A percentile compares a stretch with the other conserved stretches of the same genome.
Evolutionary conservation across 2,329 filamentous ascomycete genomes (phyloP).

Genomic region (Coniochaeta hoffmannii): DNA sequence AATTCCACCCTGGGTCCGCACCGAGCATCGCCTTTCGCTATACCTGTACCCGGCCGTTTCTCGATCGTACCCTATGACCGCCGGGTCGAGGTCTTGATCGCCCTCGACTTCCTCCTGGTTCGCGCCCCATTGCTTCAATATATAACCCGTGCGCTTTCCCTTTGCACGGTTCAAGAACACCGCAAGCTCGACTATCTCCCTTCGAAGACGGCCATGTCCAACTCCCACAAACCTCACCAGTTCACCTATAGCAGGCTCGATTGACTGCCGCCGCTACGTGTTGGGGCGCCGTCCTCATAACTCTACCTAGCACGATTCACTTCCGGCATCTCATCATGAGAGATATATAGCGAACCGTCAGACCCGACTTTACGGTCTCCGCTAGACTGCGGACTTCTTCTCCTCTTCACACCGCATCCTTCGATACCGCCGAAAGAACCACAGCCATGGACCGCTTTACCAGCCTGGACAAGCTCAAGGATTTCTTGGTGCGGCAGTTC

Average conservation of each 20-base stretch:
- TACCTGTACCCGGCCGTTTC: background rate
- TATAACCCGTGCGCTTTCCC: background rate
- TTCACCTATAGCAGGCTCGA: background rate
- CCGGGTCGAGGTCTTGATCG: background rate
- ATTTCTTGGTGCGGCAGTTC: slow-evolving; percentile 31
- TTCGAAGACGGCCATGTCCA: background rate
- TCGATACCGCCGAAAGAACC: background rate
- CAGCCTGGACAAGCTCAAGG: slow-evolving; percentile 8
- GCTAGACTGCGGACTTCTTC: background rate
- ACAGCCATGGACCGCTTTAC: background rate
- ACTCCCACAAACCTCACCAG: background rate
- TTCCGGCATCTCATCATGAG: background rate
- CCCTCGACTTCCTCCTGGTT: background rate
- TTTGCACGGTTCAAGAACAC: background rate
- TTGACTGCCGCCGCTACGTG: background rate
- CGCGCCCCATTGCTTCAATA: background rate
- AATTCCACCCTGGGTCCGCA: background rate
- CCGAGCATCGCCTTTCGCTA: background rate
- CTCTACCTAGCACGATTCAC: background rate
- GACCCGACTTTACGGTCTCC: background rate
- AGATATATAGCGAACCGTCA: background rate
- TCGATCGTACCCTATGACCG: background rate
- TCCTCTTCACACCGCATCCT: background rate
- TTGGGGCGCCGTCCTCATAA: background rate
- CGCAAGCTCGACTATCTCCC: background rate